A percentile compares a stretch with the other conserved stretches of the same genome.
Evolutionary conservation across 768 basidiomycete genomes (phyloP).

Genomic region (Hygrocybe coccinea): DNA sequence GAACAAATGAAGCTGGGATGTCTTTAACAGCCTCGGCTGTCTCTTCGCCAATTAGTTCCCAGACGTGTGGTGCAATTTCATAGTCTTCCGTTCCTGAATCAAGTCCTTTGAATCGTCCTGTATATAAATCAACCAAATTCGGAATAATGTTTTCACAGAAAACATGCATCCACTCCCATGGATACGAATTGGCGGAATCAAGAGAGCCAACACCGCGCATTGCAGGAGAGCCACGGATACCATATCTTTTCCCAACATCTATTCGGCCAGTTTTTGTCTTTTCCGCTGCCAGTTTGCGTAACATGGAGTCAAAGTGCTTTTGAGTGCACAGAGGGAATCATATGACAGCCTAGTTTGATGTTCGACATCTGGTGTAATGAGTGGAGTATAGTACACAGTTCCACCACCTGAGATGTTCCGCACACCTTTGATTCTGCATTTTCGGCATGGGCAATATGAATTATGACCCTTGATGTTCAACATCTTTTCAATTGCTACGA

Average conservation of each 20-base stretch:
- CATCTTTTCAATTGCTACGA: slow-evolving; percentile 2
- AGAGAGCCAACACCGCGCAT: slow-evolving; percentile 24
- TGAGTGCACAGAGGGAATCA: slow-evolving; percentile 28
- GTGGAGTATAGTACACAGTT: slow-evolving; percentile 23
- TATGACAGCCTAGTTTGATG: slow-evolving; percentile 8
- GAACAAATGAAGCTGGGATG: slow-evolving; percentile 32
- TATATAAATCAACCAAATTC: slow-evolving; percentile 40
- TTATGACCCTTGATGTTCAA: slow-evolving; percentile 35
- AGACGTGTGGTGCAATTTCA: slow-evolving; percentile 25
- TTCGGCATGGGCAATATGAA: slow-evolving; percentile 22
- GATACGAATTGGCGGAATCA: slow-evolving; percentile 36
- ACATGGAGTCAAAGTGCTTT: slow-evolving; percentile 21
- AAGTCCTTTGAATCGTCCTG: slow-evolving; percentile 38
- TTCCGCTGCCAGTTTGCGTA: slow-evolving; percentile 21
- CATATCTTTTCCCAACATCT: slow-evolving; percentile 23
- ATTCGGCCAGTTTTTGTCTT: slow-evolving; percentile 15
- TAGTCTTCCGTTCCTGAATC: slow-evolving; percentile 29
- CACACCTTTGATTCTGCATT: slow-evolving; percentile 25
- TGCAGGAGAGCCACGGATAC: slow-evolving; percentile 35
- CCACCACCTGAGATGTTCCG: slow-evolving; percentile 5
- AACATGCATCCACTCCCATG: slow-evolving; percentile 48
- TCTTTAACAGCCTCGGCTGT: slow-evolving; percentile 22
- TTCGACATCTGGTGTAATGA: slow-evolving; percentile 17
- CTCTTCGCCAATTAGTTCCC: slow-evolving; percentile 37
- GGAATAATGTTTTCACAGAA: slow-evolving; percentile 40